Conservation (phyloP, 345 rosid genomes). For the Lepidium didymum region DNA sequence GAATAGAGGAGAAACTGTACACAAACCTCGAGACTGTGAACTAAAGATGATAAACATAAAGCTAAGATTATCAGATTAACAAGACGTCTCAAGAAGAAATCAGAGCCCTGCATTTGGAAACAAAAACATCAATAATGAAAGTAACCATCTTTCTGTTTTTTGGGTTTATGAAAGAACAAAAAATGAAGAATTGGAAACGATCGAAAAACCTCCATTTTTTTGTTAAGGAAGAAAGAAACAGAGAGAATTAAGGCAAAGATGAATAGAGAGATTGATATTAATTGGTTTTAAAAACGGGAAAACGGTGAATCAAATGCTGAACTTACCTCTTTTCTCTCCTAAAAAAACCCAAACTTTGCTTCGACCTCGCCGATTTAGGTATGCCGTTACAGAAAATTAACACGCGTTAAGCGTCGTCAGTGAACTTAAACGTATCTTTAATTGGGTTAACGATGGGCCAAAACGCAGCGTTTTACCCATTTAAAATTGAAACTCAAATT, state of each 20-base stretch:
- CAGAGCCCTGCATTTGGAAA: conserved; percentile 21
- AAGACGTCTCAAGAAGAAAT: not conserved
- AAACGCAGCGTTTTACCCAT: too few species aligned
- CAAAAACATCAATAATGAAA: not conserved
- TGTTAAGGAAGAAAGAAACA: not conserved
- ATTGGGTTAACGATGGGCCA: too few species aligned
- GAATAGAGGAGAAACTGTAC: not conserved
- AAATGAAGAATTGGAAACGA: not conserved
- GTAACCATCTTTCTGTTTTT: not conserved
- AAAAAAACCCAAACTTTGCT: too few species aligned
- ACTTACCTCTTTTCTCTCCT: too few species aligned
- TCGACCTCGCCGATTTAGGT: too few species aligned
- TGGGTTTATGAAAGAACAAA: not conserved
- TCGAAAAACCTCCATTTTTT: not conserved
- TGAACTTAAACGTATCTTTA: too few species aligned
- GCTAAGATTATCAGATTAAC: conserved; percentile 17
- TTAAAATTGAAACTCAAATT: too few species aligned
- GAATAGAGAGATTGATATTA: not conserved
- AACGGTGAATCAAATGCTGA: too few species aligned
- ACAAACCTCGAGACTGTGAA: conserved; percentile 32
- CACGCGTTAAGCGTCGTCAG: too few species aligned
- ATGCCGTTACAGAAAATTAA: too few species aligned
- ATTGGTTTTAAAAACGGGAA: not conserved
- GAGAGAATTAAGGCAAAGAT: not conserved
- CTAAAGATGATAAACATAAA: conserved; percentile 18